Evolutionary conservation across 1,284 basidiomycete genomes (phyloP).

Genomic region (Trichosporon sp.): DNA sequence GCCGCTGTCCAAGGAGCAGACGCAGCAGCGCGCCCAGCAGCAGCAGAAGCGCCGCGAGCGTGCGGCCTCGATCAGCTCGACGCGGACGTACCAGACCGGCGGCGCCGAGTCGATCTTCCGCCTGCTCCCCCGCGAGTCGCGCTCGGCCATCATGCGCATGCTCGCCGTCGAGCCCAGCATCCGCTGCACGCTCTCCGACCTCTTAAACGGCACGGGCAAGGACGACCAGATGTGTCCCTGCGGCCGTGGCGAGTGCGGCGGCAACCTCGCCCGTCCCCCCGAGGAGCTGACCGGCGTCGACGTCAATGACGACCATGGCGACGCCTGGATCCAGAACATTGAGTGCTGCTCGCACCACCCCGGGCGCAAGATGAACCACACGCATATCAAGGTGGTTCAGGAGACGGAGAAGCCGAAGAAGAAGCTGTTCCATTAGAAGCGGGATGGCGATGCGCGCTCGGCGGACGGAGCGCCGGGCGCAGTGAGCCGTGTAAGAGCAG

Average conservation of each 20-base stretch:
- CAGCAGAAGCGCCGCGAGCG: constrained; percentile 48
- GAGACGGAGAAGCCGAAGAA: constrained; percentile 56
- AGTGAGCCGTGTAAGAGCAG: not conserved
- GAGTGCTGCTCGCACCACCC: constrained; percentile 66
- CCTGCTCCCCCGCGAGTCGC: constrained; percentile 89
- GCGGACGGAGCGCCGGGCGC: not conserved
- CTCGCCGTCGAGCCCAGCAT: constrained; percentile 83
- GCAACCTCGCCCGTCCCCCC: constrained; percentile 56
- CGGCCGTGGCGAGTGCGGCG: constrained; percentile 59
- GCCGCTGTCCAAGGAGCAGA: constrained; percentile 7
- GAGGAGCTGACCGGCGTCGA: constrained; percentile 50
- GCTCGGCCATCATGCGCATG: constrained; percentile 88
- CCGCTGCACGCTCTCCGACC: constrained; percentile 90
- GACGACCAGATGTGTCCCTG: constrained; percentile 80
- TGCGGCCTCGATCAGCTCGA: constrained; percentile 51
- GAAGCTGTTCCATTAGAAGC: constrained; percentile 55
- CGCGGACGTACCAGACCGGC: constrained; percentile 71
- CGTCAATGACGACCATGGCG: constrained; percentile 54
- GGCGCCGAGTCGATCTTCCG: constrained; percentile 97
- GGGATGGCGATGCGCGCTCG: not conserved
- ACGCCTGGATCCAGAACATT: constrained; percentile 70
- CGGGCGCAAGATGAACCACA: constrained; percentile 52
- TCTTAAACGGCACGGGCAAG: constrained; percentile 77
- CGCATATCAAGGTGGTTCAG: constrained; percentile 57
- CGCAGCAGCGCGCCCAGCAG: constrained; percentile 37